phyloP scores from a whole-genome alignment of 768 basidiomycete genomes.

The Suillus cothurnatus region DNA sequence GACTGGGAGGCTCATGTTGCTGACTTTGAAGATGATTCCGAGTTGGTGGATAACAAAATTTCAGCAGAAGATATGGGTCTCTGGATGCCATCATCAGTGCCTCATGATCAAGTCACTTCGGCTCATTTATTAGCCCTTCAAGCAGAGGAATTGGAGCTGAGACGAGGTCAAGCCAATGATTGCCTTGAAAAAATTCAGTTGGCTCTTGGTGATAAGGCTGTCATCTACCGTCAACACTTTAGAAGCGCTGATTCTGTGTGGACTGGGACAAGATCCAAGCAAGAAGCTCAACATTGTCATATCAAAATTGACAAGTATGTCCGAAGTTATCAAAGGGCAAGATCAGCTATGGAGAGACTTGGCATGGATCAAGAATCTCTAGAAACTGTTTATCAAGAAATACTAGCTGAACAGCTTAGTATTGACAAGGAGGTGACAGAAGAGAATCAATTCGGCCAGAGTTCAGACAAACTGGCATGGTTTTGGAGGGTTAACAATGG shows the following conservation, averaged over 20 bases:
- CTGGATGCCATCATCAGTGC: background rate
- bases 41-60: background rate
- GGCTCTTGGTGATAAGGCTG: too few species aligned
- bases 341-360: background rate
- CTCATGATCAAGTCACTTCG: background rate
- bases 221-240: too few species aligned
- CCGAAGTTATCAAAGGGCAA: conserved; percentile 8
- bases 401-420: conserved; percentile 3
- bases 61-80: background rate
- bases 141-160: conserved; percentile 10
- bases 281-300: too few species aligned
- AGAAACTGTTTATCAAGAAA: conserved; percentile 4
- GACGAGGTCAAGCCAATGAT: conserved; percentile 13
- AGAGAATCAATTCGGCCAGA: conserved; percentile 14
- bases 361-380: background rate
- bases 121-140: background rate
- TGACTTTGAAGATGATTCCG: background rate
- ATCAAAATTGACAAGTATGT: too few species aligned
- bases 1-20: background rate
- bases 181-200: too few species aligned
- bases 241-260: too few species aligned
- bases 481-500: background rate
- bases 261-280: too few species aligned
- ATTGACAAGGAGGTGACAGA: conserved; percentile 13
- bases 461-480: conserved; percentile 11